These are phyloP conservation scores for Agaricus blazei DNA, from an alignment of 768 basidiomycete genomes.

Conservation along the genomic window DNA sequence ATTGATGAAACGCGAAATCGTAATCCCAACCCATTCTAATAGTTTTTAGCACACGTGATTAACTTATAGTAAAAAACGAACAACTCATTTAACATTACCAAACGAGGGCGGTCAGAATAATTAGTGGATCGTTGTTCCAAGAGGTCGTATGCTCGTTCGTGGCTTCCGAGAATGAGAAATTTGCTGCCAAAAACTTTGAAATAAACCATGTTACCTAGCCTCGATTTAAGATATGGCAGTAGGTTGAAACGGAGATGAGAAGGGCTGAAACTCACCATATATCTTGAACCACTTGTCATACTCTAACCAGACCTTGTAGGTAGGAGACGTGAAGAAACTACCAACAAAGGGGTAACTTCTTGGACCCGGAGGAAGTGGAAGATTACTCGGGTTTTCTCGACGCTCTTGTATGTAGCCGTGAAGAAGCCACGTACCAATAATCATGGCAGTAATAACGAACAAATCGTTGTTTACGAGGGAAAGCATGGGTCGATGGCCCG, in stretches of 20 bases:
- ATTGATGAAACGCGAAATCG: conserved; percentile 1
- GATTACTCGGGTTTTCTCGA: not conserved
- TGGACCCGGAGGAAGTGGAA: conserved; percentile 5
- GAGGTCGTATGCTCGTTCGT: not conserved
- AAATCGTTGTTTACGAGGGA: not conserved
- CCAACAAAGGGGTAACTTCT: conserved; percentile 9
- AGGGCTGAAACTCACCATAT: not conserved
- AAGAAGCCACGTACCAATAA: not conserved
- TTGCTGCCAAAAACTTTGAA: conserved; percentile 9
- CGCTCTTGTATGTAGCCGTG: not conserved
- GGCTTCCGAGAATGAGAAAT: conserved; percentile 7
- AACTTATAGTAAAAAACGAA: not conserved
- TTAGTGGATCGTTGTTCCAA: conserved; percentile 5
- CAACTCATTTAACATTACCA: conserved; percentile 5
- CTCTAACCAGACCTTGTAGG: not conserved
- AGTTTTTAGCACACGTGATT: not conserved
- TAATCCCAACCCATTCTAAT: conserved; percentile 8
- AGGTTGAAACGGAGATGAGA: no score
- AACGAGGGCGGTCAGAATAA: conserved; percentile 1
- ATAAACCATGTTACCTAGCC: conserved; percentile 12
- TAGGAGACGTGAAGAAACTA: conserved; percentile 4
- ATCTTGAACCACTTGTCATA: conserved; percentile 11
- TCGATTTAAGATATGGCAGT: no score
- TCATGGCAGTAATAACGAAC: not conserved
- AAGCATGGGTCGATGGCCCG: no score